phyloP scores from a whole-genome alignment of 2,329 filamentous ascomycete genomes.

The Aureobasidium sp. region DNA sequence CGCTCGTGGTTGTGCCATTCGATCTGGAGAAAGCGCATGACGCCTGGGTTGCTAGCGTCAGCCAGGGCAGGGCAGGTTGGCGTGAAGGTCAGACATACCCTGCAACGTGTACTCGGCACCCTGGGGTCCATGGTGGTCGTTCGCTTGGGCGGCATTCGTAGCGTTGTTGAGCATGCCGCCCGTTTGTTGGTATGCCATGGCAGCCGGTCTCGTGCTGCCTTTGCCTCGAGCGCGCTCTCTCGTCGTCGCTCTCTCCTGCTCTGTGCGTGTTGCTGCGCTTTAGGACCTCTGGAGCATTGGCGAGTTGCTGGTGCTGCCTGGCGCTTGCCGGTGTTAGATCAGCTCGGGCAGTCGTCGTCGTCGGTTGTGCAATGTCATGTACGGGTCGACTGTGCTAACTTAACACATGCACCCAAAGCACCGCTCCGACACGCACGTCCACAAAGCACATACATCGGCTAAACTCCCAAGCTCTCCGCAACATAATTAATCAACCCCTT shows the following conservation, averaged over 20 bases:
- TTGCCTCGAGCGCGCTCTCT: neutral
- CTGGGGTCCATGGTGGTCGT: conserved; percentile 41
- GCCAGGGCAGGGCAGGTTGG: neutral
- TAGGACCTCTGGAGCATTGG: neutral
- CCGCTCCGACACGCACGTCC: neutral
- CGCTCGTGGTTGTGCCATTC: conserved; percentile 99
- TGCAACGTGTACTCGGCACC: conserved; percentile 66
- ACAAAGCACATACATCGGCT: neutral
- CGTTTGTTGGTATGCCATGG: conserved; percentile 64
- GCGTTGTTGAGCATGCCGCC: conserved; percentile 43
- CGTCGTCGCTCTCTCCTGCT: neutral
- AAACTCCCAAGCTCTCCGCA: neutral
- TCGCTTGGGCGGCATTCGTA: conserved; percentile 42
- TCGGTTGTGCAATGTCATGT: conserved; percentile 1
- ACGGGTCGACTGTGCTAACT: neutral
- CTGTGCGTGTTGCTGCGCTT: neutral
- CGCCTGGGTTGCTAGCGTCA: conserved; percentile 48
- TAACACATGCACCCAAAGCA: conserved; percentile 4
- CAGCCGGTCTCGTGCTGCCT: conserved; percentile 13
- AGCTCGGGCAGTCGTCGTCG: neutral
- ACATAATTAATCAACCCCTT: neutral
- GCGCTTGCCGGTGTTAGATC: neutral
- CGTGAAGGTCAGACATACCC: conserved; percentile 35
- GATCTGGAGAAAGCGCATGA: conserved; percentile 98
- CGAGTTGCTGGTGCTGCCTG: neutral